Base-by-base conservation (phyloP, 2,329 filamentous ascomycete genomes). In the Cercospora nicotianae region DNA sequence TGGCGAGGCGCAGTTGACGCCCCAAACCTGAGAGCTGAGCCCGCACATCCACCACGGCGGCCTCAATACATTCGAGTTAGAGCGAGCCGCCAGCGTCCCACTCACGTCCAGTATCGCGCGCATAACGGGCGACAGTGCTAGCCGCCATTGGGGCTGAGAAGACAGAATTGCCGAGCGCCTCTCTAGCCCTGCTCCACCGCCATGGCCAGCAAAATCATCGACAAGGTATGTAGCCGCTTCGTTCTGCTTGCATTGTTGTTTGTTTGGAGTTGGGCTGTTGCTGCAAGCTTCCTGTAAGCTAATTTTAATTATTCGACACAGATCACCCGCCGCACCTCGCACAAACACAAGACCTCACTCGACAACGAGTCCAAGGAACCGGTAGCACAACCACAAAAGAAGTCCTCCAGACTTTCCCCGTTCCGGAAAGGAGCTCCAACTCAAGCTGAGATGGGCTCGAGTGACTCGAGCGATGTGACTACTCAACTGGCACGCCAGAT, bases 361-460 rank as follows among this genome's bases (percentile, higher is more conserved):
- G 59, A 62, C 13, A 51, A 31, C 60, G 60, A 62, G 28, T 16
- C 28, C 36, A 45, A 58, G 23, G 26, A 18, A 45, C 18, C 18
- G 10, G 18, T 30, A 53, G 57, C 5, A 1, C 51, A 39, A 53
- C 45, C 57, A 31, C 66, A 57, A 36, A 65, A 53, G 28, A 70
- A 67, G 33, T 60, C 51, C 13, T 69, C 67, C 28, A 31, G 66
- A 45, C 57, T 64, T 12, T 64, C 66, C 9, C 23, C 66, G 4
- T 60, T 70, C 30, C 63, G 66, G 23, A 55, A 39, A 28, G 57
- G 55, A 5, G 20, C 30, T 13, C 18, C 42, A 20, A 33, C 23
- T 10, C 28, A 51, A 36, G 18, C 30, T 39, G 45, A n/a, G 23
- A 45, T 62, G 60, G 61, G 60, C 30, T 59, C 65, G 53, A 31